Base-by-base conservation (phyloP, 1,139 yeast species). In the Diutina siamensis region DNA sequence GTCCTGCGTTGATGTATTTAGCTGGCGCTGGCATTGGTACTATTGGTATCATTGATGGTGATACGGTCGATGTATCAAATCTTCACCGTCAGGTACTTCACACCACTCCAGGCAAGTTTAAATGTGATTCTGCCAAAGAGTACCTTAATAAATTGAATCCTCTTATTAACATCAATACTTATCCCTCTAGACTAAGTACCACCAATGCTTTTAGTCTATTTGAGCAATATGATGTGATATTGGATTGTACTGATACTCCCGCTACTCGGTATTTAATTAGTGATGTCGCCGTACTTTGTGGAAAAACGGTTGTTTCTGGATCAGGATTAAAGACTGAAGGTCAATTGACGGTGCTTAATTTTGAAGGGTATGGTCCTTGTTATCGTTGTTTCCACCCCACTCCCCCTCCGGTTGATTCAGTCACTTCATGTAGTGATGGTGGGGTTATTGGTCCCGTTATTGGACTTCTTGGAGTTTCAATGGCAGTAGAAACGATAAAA, bases 371-470 rank as follows among this genome's bases (percentile, higher is more conserved):
- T 3, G 97, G 97, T 0, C 98, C 98, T 0, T 94, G 99, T 59
- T 94, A 94, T 57, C 68, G 99, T 51, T 94, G 99, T 57, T 79
- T 89, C 60, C 87, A 85, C 54, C 97, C 98, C 0, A 67, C 66
- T 12, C 96, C 98, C 0, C 97, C 99, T 0, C 80, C 94, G 0
- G 84, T 95, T 1, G 80, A 77, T 47, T 71, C 86, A 1, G 88
- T 89, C 0, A 75, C 89, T 0, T 76, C 95, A 0, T 94, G 99
- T 56, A 78, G 87, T 9, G 97, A 88, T 60, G 95, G 95, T 2
- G 99, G 99, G 3, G 95, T 94, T 1, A 62, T 94, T 20, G 98
- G 98, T 0, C 96, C 98, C 0, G 94, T 92, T 5, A 94, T 94
- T 44, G 99, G 98, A 0, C 57, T 88, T 1, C 78, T 92, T 58